Percentiles rank a stretch among this genome's conserved stretches.
These are phyloP conservation scores for Vachellia collinsii DNA, from an alignment of 306 rosid species.

Conservation along the genomic window DNA sequence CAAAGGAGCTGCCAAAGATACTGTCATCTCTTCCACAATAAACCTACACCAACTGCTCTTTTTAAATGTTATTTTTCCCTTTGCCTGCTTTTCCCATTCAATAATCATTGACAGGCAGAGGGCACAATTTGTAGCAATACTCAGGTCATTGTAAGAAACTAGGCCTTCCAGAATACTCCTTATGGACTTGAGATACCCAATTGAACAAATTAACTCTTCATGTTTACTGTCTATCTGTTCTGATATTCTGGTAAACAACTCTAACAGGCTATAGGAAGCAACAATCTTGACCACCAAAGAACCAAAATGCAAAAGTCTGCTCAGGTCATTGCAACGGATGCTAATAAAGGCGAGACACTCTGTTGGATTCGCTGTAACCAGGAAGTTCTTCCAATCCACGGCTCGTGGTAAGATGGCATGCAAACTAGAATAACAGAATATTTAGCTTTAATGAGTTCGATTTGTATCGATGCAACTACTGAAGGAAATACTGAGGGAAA, in stretches of 20 bases:
- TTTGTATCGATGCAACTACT: conserved; percentile 9
- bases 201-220: conserved; percentile 58
- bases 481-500: conserved; percentile 27
- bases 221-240: conserved; percentile 55
- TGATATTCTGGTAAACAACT: conserved; percentile 68
- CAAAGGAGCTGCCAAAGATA: conserved; percentile 69
- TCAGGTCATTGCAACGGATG: conserved; percentile 75
- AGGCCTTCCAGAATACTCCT: conserved; percentile 76
- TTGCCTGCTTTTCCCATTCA: conserved; percentile 57
- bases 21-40: conserved; percentile 79
- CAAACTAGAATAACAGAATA: conserved; percentile 50
- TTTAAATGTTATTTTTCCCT: conserved; percentile 45
- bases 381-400: conserved; percentile 78
- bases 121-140: conserved; percentile 80
- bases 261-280: conserved; percentile 75
- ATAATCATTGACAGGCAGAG: conserved; percentile 68
- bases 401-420: conserved; percentile 63
- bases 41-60: conserved; percentile 73
- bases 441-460: conserved; percentile 33
- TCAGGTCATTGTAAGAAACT: conserved; percentile 58
- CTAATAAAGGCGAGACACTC: conserved; percentile 58
- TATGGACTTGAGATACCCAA: conserved; percentile 60
- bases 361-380: conserved; percentile 49
- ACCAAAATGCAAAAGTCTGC: conserved; percentile 88
- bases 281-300: conserved; percentile 64